Evolutionary conservation across 163 green algal genomes (phyloP).

Genomic region (Scenedesmus sp.): DNA sequence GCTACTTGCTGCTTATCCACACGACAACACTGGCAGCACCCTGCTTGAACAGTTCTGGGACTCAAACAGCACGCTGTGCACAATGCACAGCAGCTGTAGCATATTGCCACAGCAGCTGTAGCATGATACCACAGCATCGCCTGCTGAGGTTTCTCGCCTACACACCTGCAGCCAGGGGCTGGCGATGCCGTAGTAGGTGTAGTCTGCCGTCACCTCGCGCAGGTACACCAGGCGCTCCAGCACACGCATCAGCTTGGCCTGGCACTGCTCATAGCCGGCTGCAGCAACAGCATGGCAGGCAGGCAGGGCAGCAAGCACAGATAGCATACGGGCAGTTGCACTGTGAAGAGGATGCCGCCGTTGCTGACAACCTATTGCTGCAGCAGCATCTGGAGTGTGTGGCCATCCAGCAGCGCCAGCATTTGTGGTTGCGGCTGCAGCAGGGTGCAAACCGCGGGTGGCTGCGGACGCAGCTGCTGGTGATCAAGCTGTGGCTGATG

Average conservation of each 20-base stretch:
- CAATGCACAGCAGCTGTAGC: not conserved
- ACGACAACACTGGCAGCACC: not conserved
- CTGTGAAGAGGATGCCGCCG: not conserved
- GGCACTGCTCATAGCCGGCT: conserved; percentile 88
- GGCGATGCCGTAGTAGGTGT: conserved; percentile 99
- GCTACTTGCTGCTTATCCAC: not conserved
- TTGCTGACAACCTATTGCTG: not conserved
- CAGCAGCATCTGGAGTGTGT: no score
- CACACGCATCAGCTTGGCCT: conserved; percentile 84
- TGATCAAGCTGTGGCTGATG: not conserved
- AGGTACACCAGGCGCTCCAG: conserved; percentile 84
- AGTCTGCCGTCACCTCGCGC: conserved; percentile 87
- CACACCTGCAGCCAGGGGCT: conserved; percentile 96
- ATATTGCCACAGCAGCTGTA: not conserved
- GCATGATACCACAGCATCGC: not conserved
- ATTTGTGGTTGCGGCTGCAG: no score
- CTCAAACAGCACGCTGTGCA: not conserved
- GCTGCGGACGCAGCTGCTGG: not conserved
- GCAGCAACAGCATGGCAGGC: not conserved
- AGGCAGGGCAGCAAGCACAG: not conserved
- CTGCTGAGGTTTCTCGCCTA: not conserved
- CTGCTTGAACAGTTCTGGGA: not conserved
- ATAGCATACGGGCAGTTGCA: not conserved
- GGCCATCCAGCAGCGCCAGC: no score
- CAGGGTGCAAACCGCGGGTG: no score